Base-by-base conservation (phyloP, 2,329 filamentous ascomycete genomes). In the Colletotrichum sp. region DNA sequence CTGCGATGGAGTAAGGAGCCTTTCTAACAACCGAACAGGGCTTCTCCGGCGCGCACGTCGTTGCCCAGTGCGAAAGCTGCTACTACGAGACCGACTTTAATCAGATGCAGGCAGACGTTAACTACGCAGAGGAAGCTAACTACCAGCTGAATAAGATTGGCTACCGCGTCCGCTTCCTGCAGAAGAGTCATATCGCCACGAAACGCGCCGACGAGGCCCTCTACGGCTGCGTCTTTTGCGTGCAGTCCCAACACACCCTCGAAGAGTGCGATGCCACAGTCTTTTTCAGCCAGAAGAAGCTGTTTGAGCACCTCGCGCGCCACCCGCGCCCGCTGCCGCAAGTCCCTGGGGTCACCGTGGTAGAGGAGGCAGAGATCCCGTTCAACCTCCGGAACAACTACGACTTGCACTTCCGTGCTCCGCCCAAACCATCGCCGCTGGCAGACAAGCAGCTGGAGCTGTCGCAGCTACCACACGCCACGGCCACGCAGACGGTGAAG, bases 231-330 rank as follows among this genome's bases (percentile, higher is more conserved):
- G 77, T 90, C 2, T 91, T 92, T 79, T 92, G 90, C 79, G 83
- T 90, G 6, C 85, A 88, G 7, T 76, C 84, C 22, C 89, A 89
- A 1, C 84, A 80, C n/a, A 91, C 89, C 0, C 81, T 87, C 4
- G 88, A 91, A 65, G 86, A 89, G 71, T 89, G 88, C 78, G 90
- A 92, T 64, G 87, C 90, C 4, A 92, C 90, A 1, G 88, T 92
- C 10, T 92, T 92, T 81, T 89, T 90, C 80, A 88, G 81, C 62
- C 88, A 89, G 64, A 87, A 86, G 74, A 85, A 89, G 63, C 84
- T 92, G 6, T 91, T 91, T 74, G 81, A 84, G 22, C 90, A 92
- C 79, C 81, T 92, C 69, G 84, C 89, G 5, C 86, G 89, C 6
- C 90, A 92, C 77, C 85, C 89, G 1, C 88, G 89, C 1, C 90